A percentile compares a stretch with the other conserved stretches of the same genome.
Conservation (phyloP, 768 basidiomycete genomes). For the Boletus pseudo-olivaceus region DNA sequence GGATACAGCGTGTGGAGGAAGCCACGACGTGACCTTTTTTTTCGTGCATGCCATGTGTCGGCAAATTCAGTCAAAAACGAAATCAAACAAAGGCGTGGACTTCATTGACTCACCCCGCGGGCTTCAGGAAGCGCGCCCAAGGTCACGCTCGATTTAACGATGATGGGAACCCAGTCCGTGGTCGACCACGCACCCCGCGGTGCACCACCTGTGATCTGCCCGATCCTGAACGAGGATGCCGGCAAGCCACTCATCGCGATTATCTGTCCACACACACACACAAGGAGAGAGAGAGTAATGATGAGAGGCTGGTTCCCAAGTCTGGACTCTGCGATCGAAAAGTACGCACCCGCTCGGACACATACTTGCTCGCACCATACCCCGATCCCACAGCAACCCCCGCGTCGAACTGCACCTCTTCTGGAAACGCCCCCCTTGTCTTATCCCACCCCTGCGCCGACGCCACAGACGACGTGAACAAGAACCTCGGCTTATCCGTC, state of each 20-base stretch:
- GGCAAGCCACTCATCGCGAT: conserved; percentile 31
- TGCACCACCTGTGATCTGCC: conserved; percentile 34
- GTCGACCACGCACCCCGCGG: conserved; percentile 37
- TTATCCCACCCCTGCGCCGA: conserved; percentile 22
- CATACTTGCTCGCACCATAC: conserved; percentile 36
- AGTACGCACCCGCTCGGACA: conserved; percentile 16
- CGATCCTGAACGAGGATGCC: conserved; percentile 33
- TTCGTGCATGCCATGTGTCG: not conserved
- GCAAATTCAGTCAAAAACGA: not conserved
- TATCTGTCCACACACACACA: conserved; percentile 9
- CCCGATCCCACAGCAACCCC: conserved; percentile 32
- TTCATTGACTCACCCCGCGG: conserved; percentile 22
- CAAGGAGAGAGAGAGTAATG: not conserved
- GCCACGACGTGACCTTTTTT: conserved; percentile 23
- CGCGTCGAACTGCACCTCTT: conserved; percentile 28
- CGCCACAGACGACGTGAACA: conserved; percentile 41
- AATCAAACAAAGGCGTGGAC: not conserved
- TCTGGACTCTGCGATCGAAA: not conserved
- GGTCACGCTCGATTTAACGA: conserved; percentile 34
- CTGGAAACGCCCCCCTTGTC: conserved; percentile 26
- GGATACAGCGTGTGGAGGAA: conserved; percentile 29
- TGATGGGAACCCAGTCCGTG: conserved; percentile 36
- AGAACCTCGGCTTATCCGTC: conserved; percentile 29
- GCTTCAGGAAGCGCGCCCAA: conserved; percentile 31
- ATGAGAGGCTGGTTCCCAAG: not conserved